Base-by-base conservation (phyloP, 441 rosid species). In the Erodium trifolium region DNA sequence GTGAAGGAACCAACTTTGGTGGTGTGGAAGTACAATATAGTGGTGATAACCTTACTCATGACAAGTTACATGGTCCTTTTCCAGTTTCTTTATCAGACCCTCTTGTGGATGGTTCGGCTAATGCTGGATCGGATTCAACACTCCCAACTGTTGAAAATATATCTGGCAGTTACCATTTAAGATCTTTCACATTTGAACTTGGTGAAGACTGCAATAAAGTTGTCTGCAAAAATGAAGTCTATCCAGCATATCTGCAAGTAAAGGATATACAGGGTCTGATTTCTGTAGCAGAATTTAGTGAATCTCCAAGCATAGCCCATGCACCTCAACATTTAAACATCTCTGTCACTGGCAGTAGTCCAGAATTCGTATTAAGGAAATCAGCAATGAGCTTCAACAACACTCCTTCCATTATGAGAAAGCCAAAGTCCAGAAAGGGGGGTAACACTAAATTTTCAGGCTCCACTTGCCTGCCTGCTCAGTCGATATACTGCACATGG, bases 391-490 rank as follows among this genome's bases (percentile, higher is more conserved):
- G 76, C 64, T 78, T 45, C 14, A 63, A 67, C 59, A 69, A 70
- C 23, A 73, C 53, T 65, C 84, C 84, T 14, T 78, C 81, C n/a
- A 81, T 81, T 35, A 78, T 81, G 2, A 71, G 79, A 29, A 80
- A 71, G 66, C 45, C 75, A 69, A 66, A 12, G 31, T 59, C 37
- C 23, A 63, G 57, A 55, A 64, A 68, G 41, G 17, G 65, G 5
- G 65, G 62, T 0, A 0, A 12, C 49, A 51, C 63, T 0, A 64
- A 39, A 13, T 49, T 57, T 34, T 65, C 71, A 5, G 64, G 27
- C 34, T 41, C 59, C 27, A 49, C 55, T 12, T 17, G 14, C 67
- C n/a, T 34, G 0, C 51, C 76, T 11, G 34, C 67, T 17, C 14
- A 11, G 27, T 68, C 37, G 34, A 9, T 69, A 13, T 64, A 71